Base-by-base conservation (phyloP, 345 rosid genomes). In the Eucalyptus camaldulensis region DNA sequence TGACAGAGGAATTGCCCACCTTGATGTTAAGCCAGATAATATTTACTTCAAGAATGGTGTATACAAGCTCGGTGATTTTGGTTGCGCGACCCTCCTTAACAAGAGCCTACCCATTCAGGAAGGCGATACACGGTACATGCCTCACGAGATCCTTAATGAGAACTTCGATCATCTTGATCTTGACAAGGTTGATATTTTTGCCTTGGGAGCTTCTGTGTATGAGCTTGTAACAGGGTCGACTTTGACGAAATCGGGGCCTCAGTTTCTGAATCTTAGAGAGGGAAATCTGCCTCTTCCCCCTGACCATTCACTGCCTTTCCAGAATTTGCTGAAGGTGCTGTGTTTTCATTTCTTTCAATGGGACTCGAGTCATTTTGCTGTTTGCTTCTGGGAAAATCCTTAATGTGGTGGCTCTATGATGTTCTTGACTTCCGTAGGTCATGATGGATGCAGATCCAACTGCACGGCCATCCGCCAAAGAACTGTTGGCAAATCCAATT, bases 111-210 rank as follows among this genome's bases (percentile, higher is more conserved):
- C 98, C 80, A 88, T 98, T 89, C 99, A 98, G 89, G 99, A 98
- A 90, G 99, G 99, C 19, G 99, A 98, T 93, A 99, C 97, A 83
- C 95, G 97, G 43, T 98, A 98, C 92, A 98, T 98, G 99, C 99
- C 99, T 69, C 98, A 94, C 69, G 99, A 98, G 90, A 96, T 98
- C 91, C 92, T 97, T 87, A 96, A 96, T 56, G 97, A 97, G 90
- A 90, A 94, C 87, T 96, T 95, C 87, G 93, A 95, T 88, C 96
- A 95, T 92, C 96, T 98, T 11, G 97, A 96, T 92, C 95, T 98
- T 11, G 97, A 96, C 91, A 98, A 97, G 94, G 99, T 95, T 19
- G 99, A 98, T 88, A 94, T 98, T 89, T 98, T 98, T 92, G 96
- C 99, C 69, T 89, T 97, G 90, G 99, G 97, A 83, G 98, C 94